Evolutionary conservation across 176 grass and related monocot genomes (phyloP), one percentile per base, ranked within the genome.

Genomic region (Paspalum notatum): DNA sequence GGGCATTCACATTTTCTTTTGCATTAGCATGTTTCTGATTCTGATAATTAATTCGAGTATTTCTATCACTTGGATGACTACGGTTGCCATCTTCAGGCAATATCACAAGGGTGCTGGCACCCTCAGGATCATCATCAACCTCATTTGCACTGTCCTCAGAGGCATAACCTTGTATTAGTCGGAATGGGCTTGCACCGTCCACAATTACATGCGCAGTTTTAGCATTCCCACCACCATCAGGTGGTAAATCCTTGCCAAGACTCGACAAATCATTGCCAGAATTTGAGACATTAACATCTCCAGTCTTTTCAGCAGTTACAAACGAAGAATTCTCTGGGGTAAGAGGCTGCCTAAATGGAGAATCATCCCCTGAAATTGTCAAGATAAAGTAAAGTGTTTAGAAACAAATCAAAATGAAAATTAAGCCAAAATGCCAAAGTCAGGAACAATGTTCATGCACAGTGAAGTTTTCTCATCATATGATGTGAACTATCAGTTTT

Each of bases 81-180:
- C 20, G 32, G 7, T 75, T 78, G 62, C 89, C 87, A 77, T 82
- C 87, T 82, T 70, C 72, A 60, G 44, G 41, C 32, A 65, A 85
- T 49, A 16, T 62, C 55, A 25, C 48, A 44, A 58, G 59, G 45
- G 65, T 84, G 77, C 61, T 66, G 25, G 81, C 46, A 71, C 3
- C 45, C 24, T 3, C 45, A 85, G 68, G 66, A 84, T 48, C 43
- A 68, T 75, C 66, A 82, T 50, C 21, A 2, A 81, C 55, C 61
- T 82, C 83, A 51, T 94, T 82, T 72, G 63, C 92, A 56, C 82
- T 87, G 21, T 87, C 89, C 88, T 95, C 88, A 5, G 89, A 93
- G 83, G 85, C 67, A 77, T 94, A 99, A 64, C 79, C 96, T 80
- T 95, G 90, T 83, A 99, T 79, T 83, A 95, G 47, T 50, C 39